Evolutionary conservation across 768 basidiomycete species (phyloP).

Genomic region (Tubosaeta brunneosetosa): DNA sequence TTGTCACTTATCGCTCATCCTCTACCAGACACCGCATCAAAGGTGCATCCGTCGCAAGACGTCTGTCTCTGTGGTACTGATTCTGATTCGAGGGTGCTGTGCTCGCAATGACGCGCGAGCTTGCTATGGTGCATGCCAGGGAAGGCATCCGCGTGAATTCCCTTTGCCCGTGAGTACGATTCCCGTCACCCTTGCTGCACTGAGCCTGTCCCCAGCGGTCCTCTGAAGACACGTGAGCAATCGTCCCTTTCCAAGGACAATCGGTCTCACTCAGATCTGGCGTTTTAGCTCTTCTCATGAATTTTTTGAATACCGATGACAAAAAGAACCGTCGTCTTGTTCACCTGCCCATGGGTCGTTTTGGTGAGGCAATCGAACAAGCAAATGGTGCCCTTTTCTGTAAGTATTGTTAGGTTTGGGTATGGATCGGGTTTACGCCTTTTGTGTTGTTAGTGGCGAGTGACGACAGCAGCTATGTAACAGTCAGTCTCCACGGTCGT

Average conservation of each 20-base stretch:
- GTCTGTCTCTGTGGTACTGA: conserved; percentile 6
- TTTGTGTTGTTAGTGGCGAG: conserved; percentile 60
- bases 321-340: conserved; percentile 88
- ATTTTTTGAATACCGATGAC: conserved; percentile 95
- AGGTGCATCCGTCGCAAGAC: conserved; percentile 44
- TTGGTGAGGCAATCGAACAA: conserved; percentile 94
- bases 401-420: conserved; percentile 41
- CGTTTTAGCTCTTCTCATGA: conserved; percentile 86
- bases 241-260: background rate
- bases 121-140: conserved; percentile 95
- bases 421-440: conserved; percentile 6
- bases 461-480: conserved; percentile 95
- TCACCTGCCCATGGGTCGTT: conserved; percentile 94
- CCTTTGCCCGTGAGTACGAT: conserved; percentile 78
- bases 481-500: conserved; percentile 46
- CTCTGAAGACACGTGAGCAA: conserved; percentile 84
- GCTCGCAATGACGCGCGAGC: conserved; percentile 96
- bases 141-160: conserved; percentile 97
- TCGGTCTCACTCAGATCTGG: background rate
- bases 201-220: conserved; percentile 54
- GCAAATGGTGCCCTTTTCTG: conserved; percentile 91
- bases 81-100: conserved; percentile 69
- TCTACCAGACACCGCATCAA: conserved; percentile 83
- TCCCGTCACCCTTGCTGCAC: background rate
- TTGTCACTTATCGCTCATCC: conserved; percentile 1